These are phyloP conservation scores for Fusarium siculi DNA, from an alignment of 2,329 filamentous ascomycete species.

Conservation along the genomic window DNA sequence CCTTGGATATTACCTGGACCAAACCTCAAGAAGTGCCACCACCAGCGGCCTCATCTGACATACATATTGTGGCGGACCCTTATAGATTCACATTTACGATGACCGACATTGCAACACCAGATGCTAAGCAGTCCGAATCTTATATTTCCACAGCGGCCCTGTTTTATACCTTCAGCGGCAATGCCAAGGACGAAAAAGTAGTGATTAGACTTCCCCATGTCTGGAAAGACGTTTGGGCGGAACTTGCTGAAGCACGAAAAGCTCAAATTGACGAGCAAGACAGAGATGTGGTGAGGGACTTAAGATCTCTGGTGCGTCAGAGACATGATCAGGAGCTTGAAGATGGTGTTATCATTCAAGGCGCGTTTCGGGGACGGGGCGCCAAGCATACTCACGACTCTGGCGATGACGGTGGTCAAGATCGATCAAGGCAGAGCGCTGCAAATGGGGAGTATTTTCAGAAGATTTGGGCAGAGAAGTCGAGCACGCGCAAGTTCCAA, in stretches of 20 bases:
- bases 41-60: constrained; percentile 47
- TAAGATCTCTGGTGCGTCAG: constrained; percentile 77
- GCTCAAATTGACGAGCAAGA: constrained; percentile 76
- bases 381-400: constrained; percentile 60
- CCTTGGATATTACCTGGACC: constrained; percentile 80
- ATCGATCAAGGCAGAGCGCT: constrained; percentile 54
- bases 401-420: constrained; percentile 59
- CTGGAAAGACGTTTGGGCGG: constrained; percentile 88
- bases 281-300: constrained; percentile 71
- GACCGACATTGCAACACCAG: constrained; percentile 77
- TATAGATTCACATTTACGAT: constrained; percentile 76
- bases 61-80: constrained; percentile 59
- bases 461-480: constrained; percentile 70
- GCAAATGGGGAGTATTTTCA: constrained; percentile 62
- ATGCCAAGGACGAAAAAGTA: constrained; percentile 85
- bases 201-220: constrained; percentile 79
- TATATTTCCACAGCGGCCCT: constrained; percentile 85
- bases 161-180: constrained; percentile 82
- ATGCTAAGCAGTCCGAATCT: constrained; percentile 83
- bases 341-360: constrained; percentile 79
- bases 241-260: constrained; percentile 78
- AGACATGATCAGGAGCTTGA: constrained; percentile 76
- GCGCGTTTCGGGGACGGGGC: constrained; percentile 75
- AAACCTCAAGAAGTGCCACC: constrained; percentile 71
- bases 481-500: constrained; percentile 71